Percentiles rank a stretch among this genome's conserved stretches.
Evolutionary conservation across 768 basidiomycete genomes (phyloP).

Genomic region (Panaeolus papilionaceus): DNA sequence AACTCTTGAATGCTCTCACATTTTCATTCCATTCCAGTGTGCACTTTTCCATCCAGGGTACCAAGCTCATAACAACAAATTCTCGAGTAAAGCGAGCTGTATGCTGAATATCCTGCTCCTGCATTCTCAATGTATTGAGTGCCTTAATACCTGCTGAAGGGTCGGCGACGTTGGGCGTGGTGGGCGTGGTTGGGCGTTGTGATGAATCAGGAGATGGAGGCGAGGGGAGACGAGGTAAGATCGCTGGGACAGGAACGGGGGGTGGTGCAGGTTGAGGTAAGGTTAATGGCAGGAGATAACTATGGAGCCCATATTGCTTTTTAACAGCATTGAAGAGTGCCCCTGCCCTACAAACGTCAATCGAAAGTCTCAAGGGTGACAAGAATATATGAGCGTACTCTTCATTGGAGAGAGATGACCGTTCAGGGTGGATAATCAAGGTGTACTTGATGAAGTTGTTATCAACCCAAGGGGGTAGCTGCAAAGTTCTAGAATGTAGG

Average conservation of each 20-base stretch:
- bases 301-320: constrained; percentile 84
- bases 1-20: constrained; percentile 39
- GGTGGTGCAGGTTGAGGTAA: constrained; percentile 69
- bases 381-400: constrained; percentile 59
- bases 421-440: constrained; percentile 76
- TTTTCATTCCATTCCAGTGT: constrained; percentile 94
- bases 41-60: constrained; percentile 98
- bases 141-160: constrained; percentile 32
- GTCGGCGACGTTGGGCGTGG: constrained; percentile 26
- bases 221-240: constrained; percentile 71
- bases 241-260: constrained; percentile 70
- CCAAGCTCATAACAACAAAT: constrained; percentile 85
- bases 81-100: constrained; percentile 84
- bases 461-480: constrained; percentile 87
- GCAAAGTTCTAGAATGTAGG: constrained; percentile 67
- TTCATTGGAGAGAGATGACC: constrained; percentile 75
- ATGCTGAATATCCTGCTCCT: constrained; percentile 75
- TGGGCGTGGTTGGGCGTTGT: constrained; percentile 26
- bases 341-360: constrained; percentile 55
- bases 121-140: constrained; percentile 58
- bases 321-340: constrained; percentile 88
- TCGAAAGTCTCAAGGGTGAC: constrained; percentile 4
- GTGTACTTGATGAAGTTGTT: constrained; percentile 72
- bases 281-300: constrained; percentile 68
- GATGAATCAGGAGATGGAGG: constrained; percentile 44